A percentile compares a stretch with the other conserved stretches of the same genome.
Conservation (phyloP, 2,329 filamentous ascomycete genomes). For the Xylariales sp. region DNA sequence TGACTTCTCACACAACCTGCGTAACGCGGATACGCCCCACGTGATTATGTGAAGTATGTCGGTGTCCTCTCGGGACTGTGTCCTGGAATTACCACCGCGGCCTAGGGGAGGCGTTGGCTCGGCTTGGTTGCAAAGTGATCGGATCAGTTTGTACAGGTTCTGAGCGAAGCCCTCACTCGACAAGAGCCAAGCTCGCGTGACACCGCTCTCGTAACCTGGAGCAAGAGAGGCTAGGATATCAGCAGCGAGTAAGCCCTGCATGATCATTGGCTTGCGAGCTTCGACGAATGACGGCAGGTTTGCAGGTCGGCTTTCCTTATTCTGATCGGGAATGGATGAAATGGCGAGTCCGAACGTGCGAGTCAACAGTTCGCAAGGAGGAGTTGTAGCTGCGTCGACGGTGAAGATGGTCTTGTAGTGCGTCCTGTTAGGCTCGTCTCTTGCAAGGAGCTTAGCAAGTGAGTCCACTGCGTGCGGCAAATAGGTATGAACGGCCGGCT, state of each 20-base stretch:
- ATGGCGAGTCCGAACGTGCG: constrained; percentile 83
- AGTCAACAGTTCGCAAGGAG: constrained; percentile 76
- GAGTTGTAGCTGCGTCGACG: constrained; percentile 58
- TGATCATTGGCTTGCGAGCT: constrained; percentile 78
- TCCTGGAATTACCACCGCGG: constrained; percentile 25
- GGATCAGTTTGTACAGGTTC: constrained; percentile 71
- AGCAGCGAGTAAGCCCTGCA: constrained; percentile 86
- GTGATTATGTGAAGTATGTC: constrained; percentile 61
- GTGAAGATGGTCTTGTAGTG: constrained; percentile 80
- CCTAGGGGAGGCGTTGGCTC: constrained; percentile 41
- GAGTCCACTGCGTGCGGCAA: constrained; percentile 86
- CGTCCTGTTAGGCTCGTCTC: constrained; percentile 87
- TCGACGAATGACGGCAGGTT: constrained; percentile 67
- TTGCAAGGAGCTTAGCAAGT: constrained; percentile 83
- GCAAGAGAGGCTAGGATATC: constrained; percentile 79
- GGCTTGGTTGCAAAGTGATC: constrained; percentile 63
- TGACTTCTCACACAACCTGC: constrained; percentile 63
- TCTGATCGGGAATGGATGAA: constrained; percentile 71
- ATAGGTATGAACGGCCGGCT: constrained; percentile 78
- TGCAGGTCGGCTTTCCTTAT: constrained; percentile 48
- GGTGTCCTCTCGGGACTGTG: constrained; percentile 38
- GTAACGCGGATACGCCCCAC: constrained; percentile 63
- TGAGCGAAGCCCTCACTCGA: constrained; percentile 80
- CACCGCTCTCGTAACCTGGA: constrained; percentile 62
- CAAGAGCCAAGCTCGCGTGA: constrained; percentile 77